phyloP scores from a whole-genome alignment of 257 asterid genomes.

The Sherardia arvensis region DNA sequence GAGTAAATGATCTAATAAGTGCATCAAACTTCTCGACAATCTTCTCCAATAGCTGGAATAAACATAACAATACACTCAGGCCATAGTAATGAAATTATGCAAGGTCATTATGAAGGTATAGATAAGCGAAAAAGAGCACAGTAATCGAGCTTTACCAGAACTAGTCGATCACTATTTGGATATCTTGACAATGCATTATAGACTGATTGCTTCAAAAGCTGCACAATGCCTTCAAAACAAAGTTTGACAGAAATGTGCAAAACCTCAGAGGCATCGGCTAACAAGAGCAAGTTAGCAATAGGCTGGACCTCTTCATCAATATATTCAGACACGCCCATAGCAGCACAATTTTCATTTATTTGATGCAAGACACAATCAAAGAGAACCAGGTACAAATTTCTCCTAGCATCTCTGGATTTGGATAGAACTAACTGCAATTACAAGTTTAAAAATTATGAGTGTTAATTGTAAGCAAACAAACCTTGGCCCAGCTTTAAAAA shows the following conservation, averaged over 20 bases:
- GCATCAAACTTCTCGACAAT: constrained; percentile 73
- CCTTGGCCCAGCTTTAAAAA: too few species aligned
- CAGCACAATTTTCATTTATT: constrained; percentile 70
- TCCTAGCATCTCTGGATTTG: constrained; percentile 85
- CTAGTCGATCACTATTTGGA: constrained; percentile 81
- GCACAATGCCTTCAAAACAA: constrained; percentile 87
- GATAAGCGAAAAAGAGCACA: constrained; percentile 9
- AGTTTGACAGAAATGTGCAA: constrained; percentile 83
- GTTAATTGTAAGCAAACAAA: background rate
- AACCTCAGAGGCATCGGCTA: constrained; percentile 97
- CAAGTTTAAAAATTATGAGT: constrained; percentile 1
- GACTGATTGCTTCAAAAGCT: constrained; percentile 78
- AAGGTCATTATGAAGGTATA: background rate
- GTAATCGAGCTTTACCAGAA: constrained; percentile 43
- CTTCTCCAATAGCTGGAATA: constrained; percentile 79
- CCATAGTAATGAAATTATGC: background rate
- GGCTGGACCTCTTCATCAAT: constrained; percentile 92
- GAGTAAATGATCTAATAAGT: constrained; percentile 76
- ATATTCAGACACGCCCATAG: constrained; percentile 80
- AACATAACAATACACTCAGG: constrained; percentile 6
- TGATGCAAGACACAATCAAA: constrained; percentile 87
- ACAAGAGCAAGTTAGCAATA: constrained; percentile 86
- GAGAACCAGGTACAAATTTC: constrained; percentile 87
- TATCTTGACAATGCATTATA: constrained; percentile 73
- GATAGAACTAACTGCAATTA: constrained; percentile 75